Conservation (phyloP, 1,139 yeast species). For the Blastobotrys persicus region DNA sequence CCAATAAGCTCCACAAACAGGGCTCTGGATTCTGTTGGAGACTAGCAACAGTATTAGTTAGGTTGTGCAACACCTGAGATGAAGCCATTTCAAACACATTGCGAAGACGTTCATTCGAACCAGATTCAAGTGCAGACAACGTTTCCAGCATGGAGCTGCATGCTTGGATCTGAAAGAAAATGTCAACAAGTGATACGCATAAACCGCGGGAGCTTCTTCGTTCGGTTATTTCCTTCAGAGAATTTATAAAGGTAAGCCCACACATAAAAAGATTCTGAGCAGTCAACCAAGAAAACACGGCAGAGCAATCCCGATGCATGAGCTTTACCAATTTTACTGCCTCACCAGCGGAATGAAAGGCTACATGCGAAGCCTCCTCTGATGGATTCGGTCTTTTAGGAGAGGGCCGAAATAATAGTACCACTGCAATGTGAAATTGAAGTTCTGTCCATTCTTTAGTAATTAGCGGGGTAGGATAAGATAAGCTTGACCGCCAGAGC, state of each 20-base stretch:
- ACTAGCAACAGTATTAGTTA: conserved; percentile 1
- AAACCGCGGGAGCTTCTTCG: conserved; percentile 3
- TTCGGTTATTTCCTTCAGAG: conserved; percentile 11
- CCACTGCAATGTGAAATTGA: conserved; percentile 13
- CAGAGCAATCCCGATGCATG: conserved; percentile 13
- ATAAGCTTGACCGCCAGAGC: conserved; percentile 11
- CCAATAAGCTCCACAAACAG: conserved; percentile 12
- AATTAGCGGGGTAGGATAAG: conserved; percentile 10
- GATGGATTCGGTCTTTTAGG: conserved; percentile 13
- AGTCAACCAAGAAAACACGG: conserved; percentile 13
- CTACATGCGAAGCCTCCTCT: conserved; percentile 12
- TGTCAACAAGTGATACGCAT: conserved; percentile 12
- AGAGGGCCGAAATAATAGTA: conserved; percentile 13
- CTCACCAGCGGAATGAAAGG: conserved; percentile 15
- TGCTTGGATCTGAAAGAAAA: conserved; percentile 13
- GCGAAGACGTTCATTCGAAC: conserved; percentile 11
- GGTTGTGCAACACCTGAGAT: conserved; percentile 11
- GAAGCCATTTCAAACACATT: conserved; percentile 16
- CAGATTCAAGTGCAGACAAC: conserved; percentile 11
- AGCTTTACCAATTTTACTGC: conserved; percentile 12
- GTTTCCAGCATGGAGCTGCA: conserved; percentile 15
- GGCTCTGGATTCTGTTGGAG: not conserved
- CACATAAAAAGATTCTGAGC: conserved; percentile 14
- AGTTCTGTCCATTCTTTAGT: conserved; percentile 15
- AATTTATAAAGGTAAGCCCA: conserved; percentile 13